Percentiles rank a stretch among this genome's conserved stretches.
Conservation (phyloP, 2,329 filamentous ascomycete genomes). For the Davidsoniella australis region DNA sequence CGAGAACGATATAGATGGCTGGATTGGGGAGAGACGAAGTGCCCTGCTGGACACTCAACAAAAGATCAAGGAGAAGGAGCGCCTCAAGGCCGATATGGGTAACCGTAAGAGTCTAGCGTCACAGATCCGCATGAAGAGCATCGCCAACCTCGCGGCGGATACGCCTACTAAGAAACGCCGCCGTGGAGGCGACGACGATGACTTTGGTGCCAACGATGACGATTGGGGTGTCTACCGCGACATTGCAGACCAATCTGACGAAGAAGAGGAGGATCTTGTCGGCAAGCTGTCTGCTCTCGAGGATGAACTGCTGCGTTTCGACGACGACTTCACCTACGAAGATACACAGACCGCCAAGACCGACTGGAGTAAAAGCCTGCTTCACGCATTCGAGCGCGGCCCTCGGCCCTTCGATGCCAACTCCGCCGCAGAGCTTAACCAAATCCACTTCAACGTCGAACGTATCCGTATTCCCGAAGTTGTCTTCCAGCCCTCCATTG, state of each 20-base stretch:
- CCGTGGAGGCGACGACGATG: conserved; percentile 81
- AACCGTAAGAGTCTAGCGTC: conserved; percentile 93
- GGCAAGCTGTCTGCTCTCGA: conserved; percentile 61
- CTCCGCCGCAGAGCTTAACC: conserved; percentile 62
- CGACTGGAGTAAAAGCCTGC: conserved; percentile 83
- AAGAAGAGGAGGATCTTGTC: conserved; percentile 77
- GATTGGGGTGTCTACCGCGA: conserved; percentile 96
- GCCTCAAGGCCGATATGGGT: conserved; percentile 82
- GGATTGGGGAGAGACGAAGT: conserved; percentile 67
- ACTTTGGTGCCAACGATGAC: conserved; percentile 90
- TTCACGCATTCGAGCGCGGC: conserved; percentile 81
- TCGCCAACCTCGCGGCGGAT: conserved; percentile 89
- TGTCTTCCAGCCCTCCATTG: conserved; percentile 81
- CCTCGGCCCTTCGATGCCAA: conserved; percentile 72
- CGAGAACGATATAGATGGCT: conserved; percentile 67
- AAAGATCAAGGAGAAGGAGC: conserved; percentile 84
- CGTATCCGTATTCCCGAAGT: conserved; percentile 88
- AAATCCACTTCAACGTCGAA: conserved; percentile 92
- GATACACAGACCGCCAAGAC: conserved; percentile 81
- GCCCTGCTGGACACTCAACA: conserved; percentile 55
- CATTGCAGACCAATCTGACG: conserved; percentile 71
- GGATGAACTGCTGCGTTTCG: conserved; percentile 67
- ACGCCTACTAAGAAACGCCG: conserved; percentile 68
- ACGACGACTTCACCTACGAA: conserved; percentile 79
- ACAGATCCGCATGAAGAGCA: conserved; percentile 95